phyloP scores from a whole-genome alignment of 2,329 filamentous ascomycete genomes.

The Karstenula rhodostoma region DNA sequence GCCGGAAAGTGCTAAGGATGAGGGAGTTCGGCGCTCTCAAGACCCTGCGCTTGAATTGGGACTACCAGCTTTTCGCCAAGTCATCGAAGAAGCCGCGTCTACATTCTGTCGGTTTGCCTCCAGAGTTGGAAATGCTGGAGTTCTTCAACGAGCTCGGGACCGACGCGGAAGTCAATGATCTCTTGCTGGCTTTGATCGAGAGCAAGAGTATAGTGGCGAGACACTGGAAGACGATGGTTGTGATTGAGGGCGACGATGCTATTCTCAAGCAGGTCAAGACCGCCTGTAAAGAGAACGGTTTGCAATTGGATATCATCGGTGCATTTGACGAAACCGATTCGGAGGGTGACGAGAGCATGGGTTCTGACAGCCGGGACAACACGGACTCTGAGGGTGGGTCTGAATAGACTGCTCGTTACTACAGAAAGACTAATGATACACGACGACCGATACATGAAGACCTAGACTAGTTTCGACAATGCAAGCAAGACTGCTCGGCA shows the following conservation, averaged over 20 bases:
- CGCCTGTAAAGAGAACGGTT: constrained; percentile 29
- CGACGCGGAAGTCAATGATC: constrained; percentile 40
- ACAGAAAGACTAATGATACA: not conserved
- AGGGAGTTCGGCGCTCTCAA: constrained; percentile 37
- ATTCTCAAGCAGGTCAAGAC: constrained; percentile 35
- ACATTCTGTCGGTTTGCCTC: constrained; percentile 42
- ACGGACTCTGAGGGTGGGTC: not conserved
- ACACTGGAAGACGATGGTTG: constrained; percentile 34
- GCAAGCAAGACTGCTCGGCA: not conserved
- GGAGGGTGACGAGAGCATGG: not conserved
- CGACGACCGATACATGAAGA: not conserved
- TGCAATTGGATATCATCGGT: constrained; percentile 60
- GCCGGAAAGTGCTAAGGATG: constrained; percentile 40
- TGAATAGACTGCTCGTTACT: not conserved
- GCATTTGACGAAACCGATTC: constrained; percentile 15
- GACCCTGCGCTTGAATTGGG: constrained; percentile 40
- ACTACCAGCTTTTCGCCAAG: constrained; percentile 44
- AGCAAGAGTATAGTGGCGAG: constrained; percentile 36
- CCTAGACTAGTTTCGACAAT: constrained; percentile 4
- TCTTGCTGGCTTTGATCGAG: constrained; percentile 37
- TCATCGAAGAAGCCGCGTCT: constrained; percentile 42
- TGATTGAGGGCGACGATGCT: constrained; percentile 35
- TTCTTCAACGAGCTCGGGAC: constrained; percentile 44
- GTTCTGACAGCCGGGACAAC: not conserved
- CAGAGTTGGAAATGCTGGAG: constrained; percentile 36